Evolutionary conservation across 2,329 filamentous ascomycete genomes (phyloP), one percentile per base, ranked within the genome.

Genomic region (Malbranchea zuffiana): DNA sequence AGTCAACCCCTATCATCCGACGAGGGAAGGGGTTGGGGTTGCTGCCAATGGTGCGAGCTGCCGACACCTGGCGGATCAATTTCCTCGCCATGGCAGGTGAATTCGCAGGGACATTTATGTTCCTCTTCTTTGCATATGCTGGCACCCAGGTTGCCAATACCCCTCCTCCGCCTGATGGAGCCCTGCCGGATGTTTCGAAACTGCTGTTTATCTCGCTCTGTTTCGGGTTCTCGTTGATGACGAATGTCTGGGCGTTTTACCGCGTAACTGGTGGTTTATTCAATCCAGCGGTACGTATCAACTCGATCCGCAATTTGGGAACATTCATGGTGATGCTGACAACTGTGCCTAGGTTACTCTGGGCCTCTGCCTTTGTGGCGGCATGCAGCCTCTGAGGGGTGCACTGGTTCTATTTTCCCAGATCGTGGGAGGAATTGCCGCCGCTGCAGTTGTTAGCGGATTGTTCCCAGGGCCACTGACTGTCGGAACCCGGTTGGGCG

Each of bases 301-400:
- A 16, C 11, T 12, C 12, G n/a, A 40, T 44, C 21, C 17, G 15
- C 19, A 0, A 18, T 2, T 8, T 7, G 17, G n/a, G 18, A 20
- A 11, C 17, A 33, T 3, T 8, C 10, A 33, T 17, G 20, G 17
- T 11, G 11, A 20, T 2, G 7, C 6, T 3, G 8, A 35, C n/a
- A n/a, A n/a, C n/a, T n/a, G n/a, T n/a, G 32, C 12, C 4, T 17
- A 65, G 62, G 63, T 71, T 11, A 76, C 75, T 0, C 54, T 80
- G 1, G 74, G 68, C 1, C 66, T 80, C 13, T 64, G 67, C n/a
- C 59, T 78, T 3, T 68, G 72, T 32, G 72, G 73, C 1, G 71
- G 68, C 3, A 60, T 79, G 26, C 61, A 62, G 10, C 62, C 66
- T 10, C 15, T 72, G 1, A 70, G 75, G 3, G 71, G 65, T 3